Percentiles rank a stretch among this genome's conserved stretches.
Conservation (phyloP, 2,329 filamentous ascomycete species). For the Colletotrichum lindemuthianum region DNA sequence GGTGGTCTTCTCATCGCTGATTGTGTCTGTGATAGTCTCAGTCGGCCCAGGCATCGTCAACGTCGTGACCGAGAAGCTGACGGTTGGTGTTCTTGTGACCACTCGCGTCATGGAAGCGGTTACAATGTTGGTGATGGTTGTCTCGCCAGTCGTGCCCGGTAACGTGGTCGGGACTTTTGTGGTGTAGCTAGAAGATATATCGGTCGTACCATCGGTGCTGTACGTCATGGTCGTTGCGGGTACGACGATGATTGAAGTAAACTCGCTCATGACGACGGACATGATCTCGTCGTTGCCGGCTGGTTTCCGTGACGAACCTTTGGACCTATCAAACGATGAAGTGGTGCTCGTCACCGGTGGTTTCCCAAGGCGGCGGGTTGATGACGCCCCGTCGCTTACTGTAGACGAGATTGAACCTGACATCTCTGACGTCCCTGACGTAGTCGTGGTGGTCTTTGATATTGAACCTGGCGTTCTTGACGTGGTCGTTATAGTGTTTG, state of each 20-base stretch:
- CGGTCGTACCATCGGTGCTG: not conserved
- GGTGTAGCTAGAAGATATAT: not conserved
- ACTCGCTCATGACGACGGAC: constrained; percentile 5
- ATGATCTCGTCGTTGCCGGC: not conserved
- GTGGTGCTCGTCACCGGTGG: too few species aligned
- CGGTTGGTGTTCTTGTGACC: not conserved
- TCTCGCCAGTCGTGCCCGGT: not conserved
- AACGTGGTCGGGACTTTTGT: constrained; percentile 6
- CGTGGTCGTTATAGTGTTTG: too few species aligned
- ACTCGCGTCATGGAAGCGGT: not conserved
- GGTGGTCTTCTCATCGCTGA: constrained; percentile 1
- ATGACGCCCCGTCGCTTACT: too few species aligned
- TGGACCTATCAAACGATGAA: too few species aligned
- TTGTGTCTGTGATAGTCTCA: not conserved
- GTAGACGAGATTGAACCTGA: too few species aligned
- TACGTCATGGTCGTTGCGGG: constrained; percentile 3
- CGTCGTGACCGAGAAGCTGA: constrained; percentile 4
- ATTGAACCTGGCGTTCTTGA: too few species aligned
- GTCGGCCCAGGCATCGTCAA: constrained; percentile 2
- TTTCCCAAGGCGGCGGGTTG: too few species aligned
- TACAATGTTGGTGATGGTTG: not conserved
- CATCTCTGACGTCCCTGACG: too few species aligned
- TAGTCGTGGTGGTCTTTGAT: too few species aligned
- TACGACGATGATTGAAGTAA: constrained; percentile 17
- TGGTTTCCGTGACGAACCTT: too few species aligned